phyloP scores from a whole-genome alignment of 495 filamentous ascomycete species.

The Hypoxylon crocopeplum region DNA sequence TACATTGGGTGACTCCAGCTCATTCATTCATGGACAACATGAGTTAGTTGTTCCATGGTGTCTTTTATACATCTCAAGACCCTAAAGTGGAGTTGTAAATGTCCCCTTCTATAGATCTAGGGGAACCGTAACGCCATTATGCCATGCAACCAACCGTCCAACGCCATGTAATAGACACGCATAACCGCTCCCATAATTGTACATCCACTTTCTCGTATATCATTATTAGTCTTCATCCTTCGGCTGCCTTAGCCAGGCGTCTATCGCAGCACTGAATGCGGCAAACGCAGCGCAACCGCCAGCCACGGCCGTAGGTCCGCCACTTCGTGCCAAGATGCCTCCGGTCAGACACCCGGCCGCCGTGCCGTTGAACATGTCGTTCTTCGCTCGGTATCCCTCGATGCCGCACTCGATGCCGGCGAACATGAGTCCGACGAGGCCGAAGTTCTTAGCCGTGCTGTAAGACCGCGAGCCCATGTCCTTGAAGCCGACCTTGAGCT shows the following conservation, averaged over 20 bases:
- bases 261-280: constrained; percentile 93
- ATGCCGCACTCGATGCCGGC: constrained; percentile 94
- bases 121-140: constrained; percentile 27
- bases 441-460: constrained; percentile 93
- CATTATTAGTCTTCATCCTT: constrained; percentile 57
- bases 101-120: constrained; percentile 9
- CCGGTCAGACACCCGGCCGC: constrained; percentile 91
- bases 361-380: constrained; percentile 88
- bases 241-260: constrained; percentile 81
- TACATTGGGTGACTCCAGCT: constrained; percentile 1
- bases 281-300: constrained; percentile 94
- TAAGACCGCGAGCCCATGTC: constrained; percentile 90
- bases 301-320: constrained; percentile 71
- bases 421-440: constrained; percentile 87
- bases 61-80: constrained; percentile 10
- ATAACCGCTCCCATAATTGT: constrained; percentile 1
- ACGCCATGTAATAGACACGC: constrained; percentile 10
- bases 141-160: constrained; percentile 24
- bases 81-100: constrained; percentile 31
- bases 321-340: constrained; percentile 73
- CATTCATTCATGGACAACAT: no score
- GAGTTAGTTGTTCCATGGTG: not conserved
- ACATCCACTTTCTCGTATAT: not conserved
- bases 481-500: constrained; percentile 82
- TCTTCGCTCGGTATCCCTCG: constrained; percentile 89